Base-by-base conservation (phyloP, 1,284 basidiomycete species). In the Ganoderma sinense region DNA sequence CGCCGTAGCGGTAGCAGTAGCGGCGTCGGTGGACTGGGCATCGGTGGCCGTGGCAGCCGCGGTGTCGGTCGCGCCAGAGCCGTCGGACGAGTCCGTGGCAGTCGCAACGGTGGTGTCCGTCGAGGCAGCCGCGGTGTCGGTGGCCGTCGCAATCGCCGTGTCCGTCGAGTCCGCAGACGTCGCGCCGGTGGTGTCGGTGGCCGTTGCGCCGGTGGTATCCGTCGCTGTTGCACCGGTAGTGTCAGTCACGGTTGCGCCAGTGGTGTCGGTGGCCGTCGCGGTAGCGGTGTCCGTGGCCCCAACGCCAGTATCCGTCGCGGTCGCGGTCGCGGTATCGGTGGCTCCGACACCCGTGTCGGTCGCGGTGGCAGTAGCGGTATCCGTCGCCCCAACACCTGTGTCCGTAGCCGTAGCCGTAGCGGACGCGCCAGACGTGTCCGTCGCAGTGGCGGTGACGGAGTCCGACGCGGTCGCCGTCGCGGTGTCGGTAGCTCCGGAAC, bases 1-100 rank as follows among this genome's bases (percentile, higher is more conserved):
- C 11, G 6, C 62, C 60, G 63, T n/a, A 26, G 69, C 72, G 18
- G 71, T 66, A 20, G 70, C 33, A 66, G 68, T 66, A 18, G 31
- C 45, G 20, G n/a, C 45, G 20, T 55, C 51, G 40, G 65, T 51
- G 2, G 60, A 41, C 6, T 68, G 69, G 5, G 66, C 58, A 7
- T 68, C 59, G 26, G 61, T 56, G 2, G 68, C 61, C 14, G 65
- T 23, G 36, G 70, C 59, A 20, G 61, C 48, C 7, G 68, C 61
- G 20, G 65, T 40, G 39, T 61, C 59, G 36, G 59, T 61, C 62
- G 65, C 68, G 41, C 13, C 66, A 29, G 53, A 69, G 33, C 23
- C 70, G 41, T 2, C 59, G 36, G 33, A 58, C 26, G 51, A 59
- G 36, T 18, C 66, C 4, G 48, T 43, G 26, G n/a, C 55, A 48